These are phyloP conservation scores for Nakazawaea ernobii DNA, from an alignment of 805 yeast genomes.

Conservation along the genomic window DNA sequence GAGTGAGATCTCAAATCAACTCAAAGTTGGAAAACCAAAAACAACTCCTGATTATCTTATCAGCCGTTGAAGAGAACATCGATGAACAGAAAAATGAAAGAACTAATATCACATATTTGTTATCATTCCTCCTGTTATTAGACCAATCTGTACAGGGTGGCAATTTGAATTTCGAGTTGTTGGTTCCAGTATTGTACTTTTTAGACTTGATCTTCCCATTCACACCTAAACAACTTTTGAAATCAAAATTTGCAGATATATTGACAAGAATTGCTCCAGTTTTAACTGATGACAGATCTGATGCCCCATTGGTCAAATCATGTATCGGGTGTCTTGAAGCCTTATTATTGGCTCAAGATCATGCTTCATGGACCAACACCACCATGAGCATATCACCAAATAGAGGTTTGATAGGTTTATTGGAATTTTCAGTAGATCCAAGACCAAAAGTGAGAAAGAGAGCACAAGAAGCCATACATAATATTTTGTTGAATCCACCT, in stretches of 20 bases:
- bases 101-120: conserved; percentile 77
- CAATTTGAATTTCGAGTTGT: conserved; percentile 55
- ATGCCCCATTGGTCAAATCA: conserved; percentile 77
- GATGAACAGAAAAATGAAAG: conserved; percentile 55
- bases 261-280: conserved; percentile 78
- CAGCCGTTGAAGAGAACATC: conserved; percentile 88
- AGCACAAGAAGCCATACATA: conserved; percentile 82
- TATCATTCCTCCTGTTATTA: conserved; percentile 74
- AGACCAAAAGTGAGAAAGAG: conserved; percentile 95
- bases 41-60: conserved; percentile 73
- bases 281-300: conserved; percentile 59
- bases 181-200: conserved; percentile 73
- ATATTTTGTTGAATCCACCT: conserved; percentile 61
- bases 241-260: conserved; percentile 71
- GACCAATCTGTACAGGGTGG: conserved; percentile 62
- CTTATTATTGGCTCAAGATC: conserved; percentile 73
- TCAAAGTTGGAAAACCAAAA: conserved; percentile 88
- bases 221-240: conserved; percentile 63
- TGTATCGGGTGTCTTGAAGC: conserved; percentile 83
- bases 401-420: conserved; percentile 72
- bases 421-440: conserved; percentile 76
- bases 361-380: conserved; percentile 66
- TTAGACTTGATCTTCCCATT: conserved; percentile 75
- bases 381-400: conserved; percentile 57
- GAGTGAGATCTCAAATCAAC: conserved; percentile 62